Evolutionary conservation across 306 rosid species (phyloP), one percentile per base, ranked within the genome.

Genomic region (Abrus pulchellus): DNA sequence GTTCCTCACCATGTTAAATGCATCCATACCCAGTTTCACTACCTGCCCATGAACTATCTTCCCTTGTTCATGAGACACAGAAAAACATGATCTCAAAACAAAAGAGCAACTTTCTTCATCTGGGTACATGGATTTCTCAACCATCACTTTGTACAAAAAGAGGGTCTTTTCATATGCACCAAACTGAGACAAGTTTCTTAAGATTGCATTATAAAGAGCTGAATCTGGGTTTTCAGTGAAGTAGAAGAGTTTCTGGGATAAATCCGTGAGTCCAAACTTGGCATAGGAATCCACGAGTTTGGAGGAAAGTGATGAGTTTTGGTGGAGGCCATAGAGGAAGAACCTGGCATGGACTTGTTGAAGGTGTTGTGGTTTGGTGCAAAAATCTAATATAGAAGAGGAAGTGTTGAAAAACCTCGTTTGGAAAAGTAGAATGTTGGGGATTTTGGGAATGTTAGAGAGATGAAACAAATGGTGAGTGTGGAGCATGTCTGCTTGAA

Each of bases 261-360:
- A 82, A 45, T 54, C 5, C 60, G 79, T 75, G 70, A 80, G 77
- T 75, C 93, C 92, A 47, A 89, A 84, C n/a, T 79, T 85, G 83
- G 93, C 87, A 62, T 91, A 93, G 78, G 57, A 80, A 59, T 81
- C 89, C 3, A 93, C 80, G 74, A 93, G 94, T 55, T 85, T 61
- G 84, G 87, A 85, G 45, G 92, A 87, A 82, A 91, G 85, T 20
- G 79, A 32, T 45, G 92, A 81, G 89, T 83, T 91, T 77, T 91
- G 93, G 87, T 87, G 90, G 20, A 84, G 87, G 70, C 97, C 97
- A 44, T 89, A 88, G 41, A 91, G 94, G 84, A 89, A 41, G 89
- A 89, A 89, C 82, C 97, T 85, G 28, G 90, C 89, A 68, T 86
- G 97, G 86, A 91, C 74, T 78, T 91, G 94, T 41, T 71, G 73